Conservation (phyloP, 805 yeast species). For the Candida nanaspora region DNA sequence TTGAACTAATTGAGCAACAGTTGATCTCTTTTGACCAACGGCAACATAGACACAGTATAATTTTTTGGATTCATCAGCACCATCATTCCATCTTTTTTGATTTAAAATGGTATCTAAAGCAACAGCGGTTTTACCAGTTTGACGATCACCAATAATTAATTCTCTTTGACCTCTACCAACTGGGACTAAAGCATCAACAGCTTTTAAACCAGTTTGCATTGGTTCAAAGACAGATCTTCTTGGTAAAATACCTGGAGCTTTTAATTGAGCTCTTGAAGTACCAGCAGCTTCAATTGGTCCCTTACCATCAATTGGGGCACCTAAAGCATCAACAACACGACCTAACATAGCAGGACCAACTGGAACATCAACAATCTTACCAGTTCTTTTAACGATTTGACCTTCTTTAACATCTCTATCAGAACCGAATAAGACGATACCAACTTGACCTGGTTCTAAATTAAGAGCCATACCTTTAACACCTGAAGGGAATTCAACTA, state of each 20-base stretch:
- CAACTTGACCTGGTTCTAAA: conserved; percentile 99
- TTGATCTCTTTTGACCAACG: conserved; percentile 99
- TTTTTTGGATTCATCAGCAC: conserved; percentile 93
- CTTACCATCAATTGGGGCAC: conserved; percentile 99
- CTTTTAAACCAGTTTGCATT: conserved; percentile 99
- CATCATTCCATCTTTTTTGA: conserved; percentile 98
- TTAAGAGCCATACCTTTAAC: conserved; percentile 99
- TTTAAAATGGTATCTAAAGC: conserved; percentile 97
- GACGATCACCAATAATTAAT: conserved; percentile 99
- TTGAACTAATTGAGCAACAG: conserved; percentile 99
- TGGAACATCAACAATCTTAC: conserved; percentile 98
- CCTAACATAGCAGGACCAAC: conserved; percentile 98
- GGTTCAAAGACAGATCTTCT: conserved; percentile 98
- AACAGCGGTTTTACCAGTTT: conserved; percentile 99
- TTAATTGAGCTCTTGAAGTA: conserved; percentile 92
- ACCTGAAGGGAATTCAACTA: conserved; percentile 98
- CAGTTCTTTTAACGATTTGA: conserved; percentile 99
- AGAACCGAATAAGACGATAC: conserved; percentile 99
- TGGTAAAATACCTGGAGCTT: conserved; percentile 99
- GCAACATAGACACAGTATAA: conserved; percentile 99
- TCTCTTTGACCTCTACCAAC: conserved; percentile 99
- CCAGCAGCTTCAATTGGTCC: conserved; percentile 90
- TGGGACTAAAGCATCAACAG: conserved; percentile 98
- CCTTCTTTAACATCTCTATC: conserved; percentile 98
- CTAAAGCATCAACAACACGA: conserved; percentile 98